Percentiles rank a stretch among this genome's conserved stretches.
phyloP scores from a whole-genome alignment of 2,329 filamentous ascomycete genomes.

The Aspergillus melleus region DNA sequence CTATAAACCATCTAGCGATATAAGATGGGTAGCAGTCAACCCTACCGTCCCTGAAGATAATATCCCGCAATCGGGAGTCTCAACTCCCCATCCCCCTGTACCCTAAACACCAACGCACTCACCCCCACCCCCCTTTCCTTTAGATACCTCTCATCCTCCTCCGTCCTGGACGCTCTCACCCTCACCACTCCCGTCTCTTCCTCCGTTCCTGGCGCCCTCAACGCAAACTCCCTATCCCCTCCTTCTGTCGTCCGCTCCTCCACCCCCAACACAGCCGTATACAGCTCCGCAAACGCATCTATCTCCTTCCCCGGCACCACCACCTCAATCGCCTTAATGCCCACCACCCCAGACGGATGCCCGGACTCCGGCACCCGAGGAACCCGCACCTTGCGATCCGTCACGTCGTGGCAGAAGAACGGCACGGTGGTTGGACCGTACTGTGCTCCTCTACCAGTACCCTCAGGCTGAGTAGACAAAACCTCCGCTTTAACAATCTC shows the following conservation, averaged over 20 bases:
- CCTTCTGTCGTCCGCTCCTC: neutral
- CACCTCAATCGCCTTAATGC: slow-evolving; percentile 11
- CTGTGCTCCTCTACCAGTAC: too few species aligned
- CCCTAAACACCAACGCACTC: neutral
- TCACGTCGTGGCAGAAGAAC: slow-evolving; percentile 17
- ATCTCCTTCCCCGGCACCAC: slow-evolving; percentile 6
- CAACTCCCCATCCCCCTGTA: neutral
- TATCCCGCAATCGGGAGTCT: neutral
- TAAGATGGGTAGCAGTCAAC: too few species aligned
- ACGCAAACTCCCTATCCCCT: slow-evolving; percentile 1
- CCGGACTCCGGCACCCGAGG: slow-evolving; percentile 2
- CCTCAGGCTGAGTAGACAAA: neutral
- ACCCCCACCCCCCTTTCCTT: slow-evolving; percentile 10
- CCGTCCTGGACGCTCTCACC: slow-evolving; percentile 2
- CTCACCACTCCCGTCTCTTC: slow-evolving; percentile 4
- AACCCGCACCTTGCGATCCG: slow-evolving; percentile 10
- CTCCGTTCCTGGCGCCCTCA: slow-evolving; percentile 4
- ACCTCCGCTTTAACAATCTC: slow-evolving; percentile 6
- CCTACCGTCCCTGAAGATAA: neutral
- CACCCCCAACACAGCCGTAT: slow-evolving; percentile 11
- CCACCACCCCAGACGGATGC: slow-evolving; percentile 11
- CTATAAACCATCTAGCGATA: too few species aligned
- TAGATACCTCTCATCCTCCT: slow-evolving; percentile 10
- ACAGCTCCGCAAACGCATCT: slow-evolving; percentile 1
- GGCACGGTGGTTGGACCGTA: slow-evolving; percentile 12